Evolutionary conservation across 352 stramenopile species (phyloP), one percentile per base, ranked within the genome.

Genomic region (Pythium oligandrum): DNA sequence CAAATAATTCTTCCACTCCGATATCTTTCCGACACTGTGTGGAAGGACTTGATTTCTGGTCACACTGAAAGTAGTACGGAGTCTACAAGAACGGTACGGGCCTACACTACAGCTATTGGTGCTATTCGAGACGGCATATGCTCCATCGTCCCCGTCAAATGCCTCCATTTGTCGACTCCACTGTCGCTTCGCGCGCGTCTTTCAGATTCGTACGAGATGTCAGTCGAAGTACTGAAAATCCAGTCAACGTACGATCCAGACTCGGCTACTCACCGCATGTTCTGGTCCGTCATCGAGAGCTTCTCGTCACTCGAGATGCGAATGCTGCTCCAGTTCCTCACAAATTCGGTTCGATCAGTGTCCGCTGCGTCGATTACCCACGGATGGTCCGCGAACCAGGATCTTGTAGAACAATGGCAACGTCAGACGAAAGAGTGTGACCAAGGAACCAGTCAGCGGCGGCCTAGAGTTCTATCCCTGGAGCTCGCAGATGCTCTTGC

Each of bases 61-160:
- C 53, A 3, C 40, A 57, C 17, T 26, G 17, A 26, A 26, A 26
- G 17, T 26, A 26, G 17, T 26, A 0, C 17, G 17, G 17, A 26
- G 17, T 26, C 17, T 26, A 26, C 17, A 26, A 26, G 17, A 26
- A 26, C 17, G 17, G 17, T 26, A 26, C 17, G 17, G 17, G 17
- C 17, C 17, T 26, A 26, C 17, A 26, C 17, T 26, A 26, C 17
- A 26, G 17, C 17, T 0, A 64, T 88, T n/a, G 35, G 64, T 17
- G 64, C 75, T 0, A 56, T 87, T 36, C 73, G 79, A 6, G 66
- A 87, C 40, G 79, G 79, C 1, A 48, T 90, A 26, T 75, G 68
- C 43, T 71, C 69, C 10, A 72, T 87, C 48, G 52, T 88, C 5
- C 77, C 75, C 0, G 71, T 48, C 52, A 63, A 68, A 46, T 87